phyloP scores from a whole-genome alignment of 1,139 yeast species.

The Pneumocystis canis region DNA sequence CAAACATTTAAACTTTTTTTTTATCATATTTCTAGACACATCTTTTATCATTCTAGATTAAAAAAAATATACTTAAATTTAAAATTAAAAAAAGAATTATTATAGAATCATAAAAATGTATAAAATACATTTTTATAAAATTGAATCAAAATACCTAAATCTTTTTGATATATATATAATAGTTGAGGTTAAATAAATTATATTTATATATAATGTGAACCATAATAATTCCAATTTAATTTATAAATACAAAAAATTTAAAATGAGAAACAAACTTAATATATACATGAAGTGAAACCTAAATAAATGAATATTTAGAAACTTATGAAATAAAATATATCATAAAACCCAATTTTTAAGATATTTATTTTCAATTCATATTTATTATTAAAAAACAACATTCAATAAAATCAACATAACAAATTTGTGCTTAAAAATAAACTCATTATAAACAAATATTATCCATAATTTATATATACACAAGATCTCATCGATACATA shows the following conservation, averaged over 20 bases:
- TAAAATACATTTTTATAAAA: not conserved
- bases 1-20: too few relatives aligned
- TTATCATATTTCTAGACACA: too few relatives aligned
- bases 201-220: too few relatives aligned
- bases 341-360: not conserved
- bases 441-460: not conserved
- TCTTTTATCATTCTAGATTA: not conserved
- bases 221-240: too few relatives aligned
- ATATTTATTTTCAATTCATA: not conserved
- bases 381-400: not conserved
- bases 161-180: not conserved
- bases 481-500: not conserved
- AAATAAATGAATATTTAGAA: too few relatives aligned
- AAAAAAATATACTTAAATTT: not conserved
- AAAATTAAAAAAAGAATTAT: too few relatives aligned
- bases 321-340: not conserved
- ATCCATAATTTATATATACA: not conserved
- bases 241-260: not conserved
- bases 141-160: not conserved
- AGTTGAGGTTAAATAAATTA: too few relatives aligned
- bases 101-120: too few relatives aligned
- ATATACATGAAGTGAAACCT: too few relatives aligned
- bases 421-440: not conserved
- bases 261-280: not conserved
- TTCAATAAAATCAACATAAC: not conserved